A percentile compares a stretch with the other conserved stretches of the same genome.
Evolutionary conservation across 257 asterid genomes (phyloP).

Genomic region (Fraxinus quadrangulata): DNA sequence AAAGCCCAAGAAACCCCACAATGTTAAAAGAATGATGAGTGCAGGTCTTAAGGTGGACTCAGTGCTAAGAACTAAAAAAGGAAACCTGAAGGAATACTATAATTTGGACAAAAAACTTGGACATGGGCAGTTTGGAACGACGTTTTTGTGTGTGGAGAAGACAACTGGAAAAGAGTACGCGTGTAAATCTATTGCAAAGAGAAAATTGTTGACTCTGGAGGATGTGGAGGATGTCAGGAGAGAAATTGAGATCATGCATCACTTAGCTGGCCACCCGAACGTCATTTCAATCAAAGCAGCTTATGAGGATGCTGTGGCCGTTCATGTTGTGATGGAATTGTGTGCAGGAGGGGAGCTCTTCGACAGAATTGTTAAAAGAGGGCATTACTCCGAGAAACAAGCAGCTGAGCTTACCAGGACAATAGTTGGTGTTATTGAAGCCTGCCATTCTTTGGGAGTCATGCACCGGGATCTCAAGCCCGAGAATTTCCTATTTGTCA

Average conservation of each 20-base stretch:
- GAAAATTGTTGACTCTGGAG: slow-evolving; percentile 60
- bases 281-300: slow-evolving; percentile 73
- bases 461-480: slow-evolving; percentile 92
- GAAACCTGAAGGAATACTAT: slow-evolving; percentile 63
- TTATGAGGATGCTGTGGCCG: slow-evolving; percentile 78
- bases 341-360: slow-evolving; percentile 91
- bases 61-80: slow-evolving; percentile 69
- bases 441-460: slow-evolving; percentile 87
- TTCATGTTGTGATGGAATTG: slow-evolving; percentile 85
- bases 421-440: slow-evolving; percentile 74
- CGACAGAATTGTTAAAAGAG: slow-evolving; percentile 74
- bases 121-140: slow-evolving; percentile 85
- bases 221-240: slow-evolving; percentile 92
- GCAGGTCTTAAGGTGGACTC: slow-evolving; percentile 75
- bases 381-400: slow-evolving; percentile 83
- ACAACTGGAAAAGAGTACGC: slow-evolving; percentile 64
- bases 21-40: slow-evolving; percentile 56
- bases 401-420: slow-evolving; percentile 90
- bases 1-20: slow-evolving; percentile 31
- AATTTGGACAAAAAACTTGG: slow-evolving; percentile 69
- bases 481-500: slow-evolving; percentile 73
- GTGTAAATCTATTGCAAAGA: slow-evolving; percentile 76
- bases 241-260: slow-evolving; percentile 90
- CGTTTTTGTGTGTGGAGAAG: slow-evolving; percentile 65
- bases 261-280: slow-evolving; percentile 67